Base-by-base conservation (phyloP, 768 basidiomycete genomes). In the Amanita muscaria region DNA sequence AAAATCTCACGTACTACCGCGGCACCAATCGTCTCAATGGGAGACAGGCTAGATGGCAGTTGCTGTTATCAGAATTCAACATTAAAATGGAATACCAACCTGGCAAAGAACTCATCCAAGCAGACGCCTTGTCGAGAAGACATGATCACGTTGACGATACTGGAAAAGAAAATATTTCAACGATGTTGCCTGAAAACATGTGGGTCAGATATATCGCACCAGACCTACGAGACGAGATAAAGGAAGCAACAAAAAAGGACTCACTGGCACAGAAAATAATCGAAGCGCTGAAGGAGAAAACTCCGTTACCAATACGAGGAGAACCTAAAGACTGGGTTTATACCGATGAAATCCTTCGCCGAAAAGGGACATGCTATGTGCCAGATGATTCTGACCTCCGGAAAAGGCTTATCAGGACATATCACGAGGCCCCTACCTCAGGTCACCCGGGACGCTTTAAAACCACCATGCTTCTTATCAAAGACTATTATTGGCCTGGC, bases 41-140 rank as follows among this genome's bases (percentile, higher is more conserved):
- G 31, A 5, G 46, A 5, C 37, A 39, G 33, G 38, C 38, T 11
- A 1, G 39, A 33, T 47, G 39, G 46, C 9, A 10, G 10, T 3
- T 21, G 2, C 31, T 39, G 5, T 14, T 47, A n/a, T 15, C n/a
- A 29, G 5, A 31, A 24, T 47, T 47, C 12, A 35, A 47, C n/a
- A 31, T 29, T 22, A 29, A 30, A 14, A 40, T 47, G 7, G 23
- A 47, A 22, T 39, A 39, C 27, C 6, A 40, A 10, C 39, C 46
- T 1, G 27, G 39, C 4, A 22, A 24, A 22, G 40, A 39, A 22
- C 29, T 29, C 19, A 10, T 5, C 3, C 15, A 11, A 33, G 46
- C 46, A 2, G 39, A 47, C 40, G 25, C 31, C 1, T 16, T 47
- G 7, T 14, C 18, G 19, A 4, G 24, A 40, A 5, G 46, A 18